Evolutionary conservation across 108 stramenopile species (phyloP).

Genomic region (Bacterosira constricta): DNA sequence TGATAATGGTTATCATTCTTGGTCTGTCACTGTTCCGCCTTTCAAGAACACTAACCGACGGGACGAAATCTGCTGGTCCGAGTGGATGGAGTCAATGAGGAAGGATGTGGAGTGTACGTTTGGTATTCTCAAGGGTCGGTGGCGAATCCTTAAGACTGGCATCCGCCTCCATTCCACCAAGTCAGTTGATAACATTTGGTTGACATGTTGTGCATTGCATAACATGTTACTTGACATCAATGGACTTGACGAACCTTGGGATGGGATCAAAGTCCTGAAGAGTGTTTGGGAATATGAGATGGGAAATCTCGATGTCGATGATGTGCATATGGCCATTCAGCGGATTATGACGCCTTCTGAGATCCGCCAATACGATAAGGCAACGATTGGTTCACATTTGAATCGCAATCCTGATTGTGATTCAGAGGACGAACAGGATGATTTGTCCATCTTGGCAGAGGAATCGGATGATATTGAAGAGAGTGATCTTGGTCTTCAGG

Average conservation of each 20-base stretch:
- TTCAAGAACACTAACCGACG: too few species aligned
- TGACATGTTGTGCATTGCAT: conserved; percentile 51
- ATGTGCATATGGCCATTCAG: neutral
- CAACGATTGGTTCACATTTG: neutral
- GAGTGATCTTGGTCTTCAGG: neutral
- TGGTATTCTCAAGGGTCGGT: conserved; percentile 39
- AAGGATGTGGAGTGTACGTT: conserved; percentile 52
- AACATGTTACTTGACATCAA: conserved; percentile 50
- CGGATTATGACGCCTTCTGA: neutral
- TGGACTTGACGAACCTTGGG: conserved; percentile 31
- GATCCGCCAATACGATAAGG: neutral
- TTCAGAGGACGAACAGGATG: too few species aligned
- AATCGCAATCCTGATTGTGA: neutral
- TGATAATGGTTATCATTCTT: too few species aligned
- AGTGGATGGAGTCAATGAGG: conserved; percentile 41
- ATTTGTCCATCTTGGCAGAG: too few species aligned
- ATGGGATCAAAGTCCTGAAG: neutral
- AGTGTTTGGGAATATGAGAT: neutral
- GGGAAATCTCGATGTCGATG: neutral
- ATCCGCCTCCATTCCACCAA: conserved; percentile 23
- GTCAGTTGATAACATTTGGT: conserved; percentile 23
- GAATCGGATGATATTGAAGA: neutral
- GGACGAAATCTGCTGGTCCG: conserved; percentile 3
- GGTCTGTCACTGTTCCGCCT: too few species aligned
- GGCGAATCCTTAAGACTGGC: conserved; percentile 22